phyloP scores from a whole-genome alignment of 306 rosid genomes.

The Glycine tomentella region DNA sequence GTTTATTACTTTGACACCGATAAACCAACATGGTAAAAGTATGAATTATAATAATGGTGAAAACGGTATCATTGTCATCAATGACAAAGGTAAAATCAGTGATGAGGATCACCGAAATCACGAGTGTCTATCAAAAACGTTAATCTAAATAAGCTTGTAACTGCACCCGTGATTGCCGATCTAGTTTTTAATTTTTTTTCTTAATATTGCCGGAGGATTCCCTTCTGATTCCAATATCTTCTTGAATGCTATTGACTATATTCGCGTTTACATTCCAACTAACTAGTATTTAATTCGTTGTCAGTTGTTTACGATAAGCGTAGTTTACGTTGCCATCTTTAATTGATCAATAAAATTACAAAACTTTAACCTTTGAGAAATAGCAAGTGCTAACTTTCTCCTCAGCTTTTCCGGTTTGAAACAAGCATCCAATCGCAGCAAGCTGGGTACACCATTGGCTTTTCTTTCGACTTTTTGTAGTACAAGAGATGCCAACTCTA shows the following conservation, averaged over 20 bases:
- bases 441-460: constrained; percentile 16
- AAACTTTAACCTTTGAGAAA: constrained; percentile 26
- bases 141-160: constrained; percentile 42
- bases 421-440: constrained; percentile 18
- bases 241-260: background rate
- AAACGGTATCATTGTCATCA: background rate
- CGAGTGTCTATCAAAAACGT: constrained; percentile 36
- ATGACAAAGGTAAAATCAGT: constrained; percentile 27
- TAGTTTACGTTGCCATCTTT: constrained; percentile 16
- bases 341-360: constrained; percentile 22
- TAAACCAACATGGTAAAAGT: background rate
- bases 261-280: background rate
- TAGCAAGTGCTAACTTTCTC: constrained; percentile 5
- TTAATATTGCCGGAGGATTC: background rate
- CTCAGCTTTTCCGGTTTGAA: background rate
- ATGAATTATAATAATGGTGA: constrained; percentile 32
- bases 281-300: constrained; percentile 17
- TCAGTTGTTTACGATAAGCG: constrained; percentile 10
- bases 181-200: background rate
- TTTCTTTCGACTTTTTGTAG: constrained; percentile 7
- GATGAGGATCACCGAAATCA: constrained; percentile 39
- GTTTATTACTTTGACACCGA: constrained; percentile 5
- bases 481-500: background rate
- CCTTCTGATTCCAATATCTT: constrained; percentile 2
- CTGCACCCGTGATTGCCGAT: constrained; percentile 40